Base-by-base conservation (phyloP, 169 alveolate genomes). In the Miamiensis avidus region DNA sequence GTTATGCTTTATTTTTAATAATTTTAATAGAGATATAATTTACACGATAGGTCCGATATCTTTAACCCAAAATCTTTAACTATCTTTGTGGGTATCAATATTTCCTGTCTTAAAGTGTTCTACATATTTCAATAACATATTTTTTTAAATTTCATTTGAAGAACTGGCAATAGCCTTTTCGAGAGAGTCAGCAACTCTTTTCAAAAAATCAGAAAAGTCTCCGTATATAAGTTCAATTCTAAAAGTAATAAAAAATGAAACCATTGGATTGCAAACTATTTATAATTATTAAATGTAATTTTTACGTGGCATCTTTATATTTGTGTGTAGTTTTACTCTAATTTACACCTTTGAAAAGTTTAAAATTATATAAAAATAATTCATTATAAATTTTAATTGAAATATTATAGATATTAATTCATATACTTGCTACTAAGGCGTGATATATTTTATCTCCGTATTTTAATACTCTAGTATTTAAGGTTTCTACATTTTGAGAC, bases 61-160 rank as follows among this genome's bases (percentile, higher is more conserved):
- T 82, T 92, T 95, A 31, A 95, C 89, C 97, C 97, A 95, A 75
- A 84, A 81, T 88, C 94, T 95, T 86, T 92, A 88, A n/a, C 95
- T 85, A n/a, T 92, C 93, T 89, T 91, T 95, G 49, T 93, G 96
- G 25, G 74, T 32, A 27, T 91, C 95, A n/a, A 95, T 87, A 34
- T 93, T 93, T 73, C 97, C 97, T 32, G 82, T 83, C 27, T 76
- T 49, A 73, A 95, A 95, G 81, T 92, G 95, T 0, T 91, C 89
- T 0, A 95, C 82, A 64, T 95, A 95, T 0, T 85, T 82, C 32
- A 34, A 31, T 29, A 95, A 33, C 95, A 93, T 93, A 0, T 86
- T 65, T 79, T 92, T 85, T 87, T 95, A 83, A 75, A 75, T 91
- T 20, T 90, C 95, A 81, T 95, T 95, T 0, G 96, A 91, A 26